Percentiles rank a stretch among this genome's conserved stretches.
Evolutionary conservation across 352 stramenopile species (phyloP).

Genomic region (Phytophthora ramorum): DNA sequence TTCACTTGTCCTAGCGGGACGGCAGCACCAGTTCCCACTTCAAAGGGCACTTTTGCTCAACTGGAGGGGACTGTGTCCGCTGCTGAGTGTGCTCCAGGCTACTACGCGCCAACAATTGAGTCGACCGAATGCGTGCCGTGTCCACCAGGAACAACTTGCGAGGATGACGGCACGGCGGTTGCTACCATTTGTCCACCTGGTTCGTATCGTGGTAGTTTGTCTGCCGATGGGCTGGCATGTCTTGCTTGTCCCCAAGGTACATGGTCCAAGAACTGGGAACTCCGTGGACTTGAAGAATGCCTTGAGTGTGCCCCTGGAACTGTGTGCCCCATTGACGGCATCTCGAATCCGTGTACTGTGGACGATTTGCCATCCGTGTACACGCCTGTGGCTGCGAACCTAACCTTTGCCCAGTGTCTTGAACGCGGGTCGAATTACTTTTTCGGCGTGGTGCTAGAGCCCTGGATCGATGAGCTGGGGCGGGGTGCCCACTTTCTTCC

Average conservation of each 20-base stretch:
- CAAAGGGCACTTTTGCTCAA: constrained; percentile 91
- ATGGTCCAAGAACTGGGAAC: constrained; percentile 98
- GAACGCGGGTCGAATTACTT: constrained; percentile 88
- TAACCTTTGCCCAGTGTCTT: constrained; percentile 92
- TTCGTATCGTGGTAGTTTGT: constrained; percentile 90
- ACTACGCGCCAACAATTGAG: constrained; percentile 97
- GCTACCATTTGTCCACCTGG: constrained; percentile 93
- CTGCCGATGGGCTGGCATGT: constrained; percentile 91
- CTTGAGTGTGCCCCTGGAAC: constrained; percentile 91
- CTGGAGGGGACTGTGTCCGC: constrained; percentile 92
- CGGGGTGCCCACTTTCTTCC: constrained; percentile 92
- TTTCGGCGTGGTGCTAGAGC: constrained; percentile 94
- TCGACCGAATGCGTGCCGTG: constrained; percentile 93
- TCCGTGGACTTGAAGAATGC: constrained; percentile 95
- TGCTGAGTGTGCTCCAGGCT: constrained; percentile 94
- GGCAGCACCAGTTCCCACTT: constrained; percentile 92
- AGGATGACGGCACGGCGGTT: constrained; percentile 89
- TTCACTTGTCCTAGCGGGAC: constrained; percentile 96
- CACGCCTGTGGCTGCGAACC: constrained; percentile 77
- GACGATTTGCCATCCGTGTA: constrained; percentile 95
- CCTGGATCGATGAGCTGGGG: constrained; percentile 95
- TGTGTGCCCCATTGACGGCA: constrained; percentile 95
- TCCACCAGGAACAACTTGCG: constrained; percentile 92
- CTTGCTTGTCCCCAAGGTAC: constrained; percentile 93
- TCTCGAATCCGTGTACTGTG: constrained; percentile 93